Base-by-base conservation (phyloP, 192 early-diverging fungal genomes). In the Allomyces macrogynus region DNA sequence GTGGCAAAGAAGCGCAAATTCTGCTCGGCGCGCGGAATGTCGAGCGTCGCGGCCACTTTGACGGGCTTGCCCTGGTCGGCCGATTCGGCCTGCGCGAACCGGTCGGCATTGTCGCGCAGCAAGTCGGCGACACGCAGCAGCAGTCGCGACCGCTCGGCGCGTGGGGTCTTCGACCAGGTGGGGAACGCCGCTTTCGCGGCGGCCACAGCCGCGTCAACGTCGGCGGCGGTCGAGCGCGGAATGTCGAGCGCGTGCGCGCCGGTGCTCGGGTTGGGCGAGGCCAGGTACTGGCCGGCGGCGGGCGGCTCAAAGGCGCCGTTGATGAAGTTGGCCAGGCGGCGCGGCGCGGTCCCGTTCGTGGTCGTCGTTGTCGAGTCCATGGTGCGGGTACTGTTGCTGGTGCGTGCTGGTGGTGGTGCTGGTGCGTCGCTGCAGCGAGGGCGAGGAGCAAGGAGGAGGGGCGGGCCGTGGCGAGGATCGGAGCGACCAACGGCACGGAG, bases 1-100 rank as follows among this genome's bases (percentile, higher is more conserved):
- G 81, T 77, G 8, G 91, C 87, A 79, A 82, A 93, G 76, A 89
- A 88, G 66, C 88, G 77, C 72, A 89, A 81, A 64, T 80, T 80
- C 22, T 73, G 72, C 20, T 83, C 72, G 18, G 80, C 74, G 57
- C 71, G 71, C 3, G 80, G 78, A 25, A 93, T 80, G 66, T 91
- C 89, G 18, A 78, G 68, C 23, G 67, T 70, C 12, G 75, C 69
- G 22, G 88, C 81, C 11, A 84, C 71, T 24, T 65, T 66, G 60
- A 89, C 70, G 8, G 84, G 80, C 69, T 90, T 91, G 23, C 89
- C 90, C 64, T 89, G 88, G 69, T 90, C 90, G 62, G 66, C 71
- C 3, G 85, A 78, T 70, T 91, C 89, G 24, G 87, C 82, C 20
- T 23, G 43, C 1, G 81, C 84, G 68, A 86, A 84, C 65, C 83